Evolutionary conservation across 306 rosid species (phyloP), one percentile per base, ranked within the genome.

Genomic region (Dalbergia cultrata): DNA sequence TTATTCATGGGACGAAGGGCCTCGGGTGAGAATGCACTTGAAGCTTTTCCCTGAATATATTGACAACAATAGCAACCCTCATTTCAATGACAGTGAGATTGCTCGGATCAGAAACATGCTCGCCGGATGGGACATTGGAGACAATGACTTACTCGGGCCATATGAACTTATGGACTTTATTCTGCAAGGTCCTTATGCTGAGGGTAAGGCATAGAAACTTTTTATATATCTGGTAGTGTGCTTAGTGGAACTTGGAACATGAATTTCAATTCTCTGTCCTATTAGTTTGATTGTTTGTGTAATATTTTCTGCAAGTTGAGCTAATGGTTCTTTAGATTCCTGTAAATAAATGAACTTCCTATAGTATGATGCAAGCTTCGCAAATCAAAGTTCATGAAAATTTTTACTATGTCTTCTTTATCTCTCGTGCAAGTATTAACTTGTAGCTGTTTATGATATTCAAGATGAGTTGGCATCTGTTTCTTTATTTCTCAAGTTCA

Each of bases 61-160:
- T 88, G 57, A 65, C 62, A 74, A 10, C 74, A 19, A 17, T 59
- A 82, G 13, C 50, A 26, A 85, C 26, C 62, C 3, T 37, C 4
- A 0, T 10, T 93, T 92, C 87, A 93, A 80, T 14, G 8, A 1
- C 0, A 88, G 85, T 7, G 99, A 96, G 86, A 78, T 91, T 85
- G 12, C 0, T 80, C 86, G 97, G 84, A 65, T 96, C 41, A 77
- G 47, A 57, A 3, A 17, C 84, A 50, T 53, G 88, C 89, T 92
- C 84, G 81, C 93, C 33, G 57, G 80, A 72, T 96, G 98, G 99
- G 17, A 19, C 1, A 81, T 96, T 78, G 58, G 2, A n/a, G 90
- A 88, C 31, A 84, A 78, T 57, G 91, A 72, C 0, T 0, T 88
- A 17, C 92, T 93, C 62, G 99, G 99, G 49, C 99, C 99, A 47